Evolutionary conservation across 768 basidiomycete genomes (phyloP), one percentile per base, ranked within the genome.

Genomic region (Melanogaster broomeanus): DNA sequence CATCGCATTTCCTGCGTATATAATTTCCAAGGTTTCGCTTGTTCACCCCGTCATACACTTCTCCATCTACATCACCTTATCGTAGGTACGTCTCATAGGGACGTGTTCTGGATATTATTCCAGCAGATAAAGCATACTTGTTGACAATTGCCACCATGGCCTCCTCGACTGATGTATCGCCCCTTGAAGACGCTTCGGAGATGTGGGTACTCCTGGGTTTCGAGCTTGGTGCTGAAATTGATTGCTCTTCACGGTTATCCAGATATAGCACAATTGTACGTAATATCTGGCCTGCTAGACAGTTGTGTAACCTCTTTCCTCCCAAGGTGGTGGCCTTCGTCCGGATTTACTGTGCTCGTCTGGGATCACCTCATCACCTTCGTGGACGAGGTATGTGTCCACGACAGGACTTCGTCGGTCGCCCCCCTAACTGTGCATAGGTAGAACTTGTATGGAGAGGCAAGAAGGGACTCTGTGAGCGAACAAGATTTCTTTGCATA

Each of bases 311-410:
- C 22, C 39, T 41, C 39, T 22, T 41, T 12, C 16, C 2, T 33
- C 18, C 42, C 34, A 51, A 85, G 82, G 77, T 72, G 48, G 71
- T 84, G 30, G 82, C 78, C 12, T 65, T 84, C 31, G 74, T 73
- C n/a, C 11, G 76, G 78, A 55, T 80, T 79, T 58, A 74, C 75
- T 2, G 59, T 79, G 13, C 68, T 85, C 12, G 51, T 84, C 13
- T 84, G 79, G 71, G 76, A 76, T 51, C 76, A 76, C n/a, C 16
- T 70, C 33, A 37, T 77, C 47, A 72, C 75, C 6, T 65, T 77
- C 25, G 56, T 45, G 2, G 72, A 76, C 19, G 72, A 75, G 57
- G 71, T 75, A 45, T 6, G 67, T 59, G 12, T 21, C 31, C 21
- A 15, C 5, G 9, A 21, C 46, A 22, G 31, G 6, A 9, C 5